These are phyloP conservation scores for Eucalyptus erythrocorys DNA, from an alignment of 345 rosid genomes.

Conservation along the genomic window DNA sequence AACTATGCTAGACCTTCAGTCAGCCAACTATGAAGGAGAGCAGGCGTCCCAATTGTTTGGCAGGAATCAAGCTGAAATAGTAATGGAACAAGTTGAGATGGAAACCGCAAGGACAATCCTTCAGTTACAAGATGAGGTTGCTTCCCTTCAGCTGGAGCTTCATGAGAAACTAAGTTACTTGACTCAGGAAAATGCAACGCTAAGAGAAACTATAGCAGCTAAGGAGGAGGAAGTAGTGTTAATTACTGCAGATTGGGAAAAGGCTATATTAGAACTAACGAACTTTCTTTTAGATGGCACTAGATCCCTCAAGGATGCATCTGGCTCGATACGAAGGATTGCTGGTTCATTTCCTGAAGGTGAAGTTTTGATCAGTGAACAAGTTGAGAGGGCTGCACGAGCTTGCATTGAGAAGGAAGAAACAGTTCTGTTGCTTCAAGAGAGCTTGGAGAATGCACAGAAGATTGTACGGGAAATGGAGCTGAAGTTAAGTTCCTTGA, in stretches of 20 bases:
- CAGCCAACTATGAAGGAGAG: conserved; percentile 38
- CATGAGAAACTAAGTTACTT: conserved; percentile 29
- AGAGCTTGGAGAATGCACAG: conserved; percentile 81
- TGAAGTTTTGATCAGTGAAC: conserved; percentile 43
- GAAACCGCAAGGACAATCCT: conserved; percentile 77
- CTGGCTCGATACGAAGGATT: conserved; percentile 52
- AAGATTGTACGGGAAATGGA: conserved; percentile 65
- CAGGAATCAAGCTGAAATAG: conserved; percentile 46
- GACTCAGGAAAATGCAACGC: conserved; percentile 38
- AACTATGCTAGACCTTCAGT: conserved; percentile 45
- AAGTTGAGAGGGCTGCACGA: conserved; percentile 67
- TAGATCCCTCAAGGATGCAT: conserved; percentile 76
- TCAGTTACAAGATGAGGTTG: conserved; percentile 69
- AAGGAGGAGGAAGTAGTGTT: conserved; percentile 47
- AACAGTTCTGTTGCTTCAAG: conserved; percentile 54
- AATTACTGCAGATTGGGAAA: conserved; percentile 69
- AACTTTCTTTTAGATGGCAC: conserved; percentile 77
- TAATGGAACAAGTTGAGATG: conserved; percentile 71
- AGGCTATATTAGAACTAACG: conserved; percentile 68
- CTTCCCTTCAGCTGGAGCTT: conserved; percentile 53
- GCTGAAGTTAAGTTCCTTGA: conserved; percentile 55
- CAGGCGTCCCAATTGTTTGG: conserved; percentile 41
- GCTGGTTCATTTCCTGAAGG: conserved; percentile 57
- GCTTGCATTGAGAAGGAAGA: conserved; percentile 79
- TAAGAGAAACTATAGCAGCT: conserved; percentile 35